Base-by-base conservation (phyloP, 2,329 filamentous ascomycete species). In the Pestalotiopsis fici region DNA sequence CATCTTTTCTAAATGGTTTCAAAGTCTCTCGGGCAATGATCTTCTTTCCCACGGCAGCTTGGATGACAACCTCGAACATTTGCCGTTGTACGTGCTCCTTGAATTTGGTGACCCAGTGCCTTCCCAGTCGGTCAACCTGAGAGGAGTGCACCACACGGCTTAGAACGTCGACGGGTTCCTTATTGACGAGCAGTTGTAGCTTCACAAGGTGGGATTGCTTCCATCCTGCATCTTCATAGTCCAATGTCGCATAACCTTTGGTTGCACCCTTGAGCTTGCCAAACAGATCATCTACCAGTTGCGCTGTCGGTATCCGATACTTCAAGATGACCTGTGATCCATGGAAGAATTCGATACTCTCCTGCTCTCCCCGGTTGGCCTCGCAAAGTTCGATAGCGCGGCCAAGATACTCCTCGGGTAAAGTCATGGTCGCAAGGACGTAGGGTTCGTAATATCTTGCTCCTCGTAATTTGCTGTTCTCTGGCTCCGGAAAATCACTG, bases 31-130 rank as follows among this genome's bases (percentile, higher is more conserved):
- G 86, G 0, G 96, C 96, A 3, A 99, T 88, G 64, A 99, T 91
- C 63, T 91, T 88, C 72, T 89, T 90, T 3, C 95, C 95, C 0
- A 93, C 91, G 0, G 93, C 91, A 3, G 96, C 95, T 80, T 99
- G 96, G 70, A 99, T 98, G 66, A 98, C 85, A 25, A 99, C 90
- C 82, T 99, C 96, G 75, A 97, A 99, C 90, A 98, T 96, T 79
- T 99, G 96, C 21, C 96, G 86, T 75, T 97, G 93, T 23, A 99
- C 95, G 74, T 98, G 95, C 78, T 98, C 91, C 77, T 97, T 98
- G 85, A 99, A 98, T 79, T 97, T 97, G 54, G 88, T 90, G 5
- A 98, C 95, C 96, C 96, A 99, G 66, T 90, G 86, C 60, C 93
- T 87, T 4, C 94, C 96, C 4, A 98, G 84, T 21, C 93, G 87